A percentile compares a stretch with the other conserved stretches of the same genome.
Conservation (phyloP, 2,329 filamentous ascomycete species). For the Paraphaeosphaeria minitans region DNA sequence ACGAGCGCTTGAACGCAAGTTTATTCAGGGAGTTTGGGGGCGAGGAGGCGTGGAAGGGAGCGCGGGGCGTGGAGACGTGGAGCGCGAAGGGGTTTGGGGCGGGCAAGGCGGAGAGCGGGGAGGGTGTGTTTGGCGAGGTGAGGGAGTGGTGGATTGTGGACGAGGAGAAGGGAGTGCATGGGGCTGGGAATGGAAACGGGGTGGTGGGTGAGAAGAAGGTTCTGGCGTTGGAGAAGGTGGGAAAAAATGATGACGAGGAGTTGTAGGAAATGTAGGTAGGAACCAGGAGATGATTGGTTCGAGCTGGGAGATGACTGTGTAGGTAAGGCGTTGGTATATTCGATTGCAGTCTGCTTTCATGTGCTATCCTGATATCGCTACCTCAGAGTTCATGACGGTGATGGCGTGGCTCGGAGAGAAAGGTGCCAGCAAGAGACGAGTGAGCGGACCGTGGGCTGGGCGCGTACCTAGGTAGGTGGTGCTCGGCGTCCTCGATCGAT, state of each 20-base stretch:
- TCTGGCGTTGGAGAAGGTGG: not conserved
- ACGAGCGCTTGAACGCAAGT: constrained; percentile 54
- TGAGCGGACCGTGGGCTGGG: too few species aligned
- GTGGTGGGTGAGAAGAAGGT: not conserved
- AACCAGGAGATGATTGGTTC: not conserved
- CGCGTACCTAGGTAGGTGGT: too few species aligned
- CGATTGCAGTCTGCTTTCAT: too few species aligned
- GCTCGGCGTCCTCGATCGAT: too few species aligned
- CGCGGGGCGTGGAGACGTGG: constrained; percentile 57
- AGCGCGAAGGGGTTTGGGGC: constrained; percentile 51
- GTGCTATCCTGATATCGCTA: too few species aligned
- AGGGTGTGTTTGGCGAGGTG: constrained; percentile 41
- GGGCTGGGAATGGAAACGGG: constrained; percentile 19
- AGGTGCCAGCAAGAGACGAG: too few species aligned
- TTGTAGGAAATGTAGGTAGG: not conserved
- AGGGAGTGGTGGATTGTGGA: constrained; percentile 40
- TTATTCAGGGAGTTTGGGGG: constrained; percentile 49
- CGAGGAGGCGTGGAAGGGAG: constrained; percentile 46
- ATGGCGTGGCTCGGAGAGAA: too few species aligned
- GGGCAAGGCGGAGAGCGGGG: constrained; percentile 53
- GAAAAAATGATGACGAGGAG: not conserved
- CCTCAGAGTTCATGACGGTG: too few species aligned
- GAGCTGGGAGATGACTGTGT: not conserved
- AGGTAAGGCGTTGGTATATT: too few species aligned
- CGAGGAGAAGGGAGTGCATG: constrained; percentile 2